Base-by-base conservation (phyloP, 768 basidiomycete genomes). In the Panellus pusillus region DNA sequence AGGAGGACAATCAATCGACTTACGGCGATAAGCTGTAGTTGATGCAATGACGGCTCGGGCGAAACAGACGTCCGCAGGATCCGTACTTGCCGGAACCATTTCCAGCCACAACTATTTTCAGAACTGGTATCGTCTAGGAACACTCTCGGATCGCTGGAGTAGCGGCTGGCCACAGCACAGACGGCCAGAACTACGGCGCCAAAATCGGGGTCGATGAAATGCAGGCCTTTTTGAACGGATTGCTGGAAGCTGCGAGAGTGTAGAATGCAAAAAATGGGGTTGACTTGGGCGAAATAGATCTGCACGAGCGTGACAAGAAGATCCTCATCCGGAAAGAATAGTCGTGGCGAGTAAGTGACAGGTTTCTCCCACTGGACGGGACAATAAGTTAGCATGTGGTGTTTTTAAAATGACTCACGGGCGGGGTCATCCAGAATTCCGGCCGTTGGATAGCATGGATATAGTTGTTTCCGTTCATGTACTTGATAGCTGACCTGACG, bases 171-270 rank as follows among this genome's bases (percentile, higher is more conserved):
- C 39, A 81, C 65, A 0, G 91, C 86, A 63, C 87, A 89, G 0
- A 89, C 78, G 5, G 82, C 69, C 11, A 91, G 75, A 40, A 91
- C 80, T 1, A 79, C 74, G 35, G 75, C 68, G 0, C 75, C 80
- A 64, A 91, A 90, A 0, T 72, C 62, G 1, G 68, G 37, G 50
- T 87, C 76, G 7, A 67, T 68, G 8, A 77, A 62, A 64, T 89
- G 82, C 9, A 79, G 63, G 0, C 76, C 74, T 5, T 76, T 69
- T 1, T 60, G 58, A 14, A 86, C 61, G 28, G 76, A 74, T 18
- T 70, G 69, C 47, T 81, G 72, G 58, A 92, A 91, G 9, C 79
- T 79, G 0, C 83, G 83, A 0, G 77, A 76, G 61, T 92, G 90
- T 5, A 94, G 69, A 8, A 92, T 66, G 0, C 88, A 86, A 4